These are phyloP conservation scores for Eremochloa ophiuroides DNA, from an alignment of 176 grass and related monocot genomes.

Conservation along the genomic window DNA sequence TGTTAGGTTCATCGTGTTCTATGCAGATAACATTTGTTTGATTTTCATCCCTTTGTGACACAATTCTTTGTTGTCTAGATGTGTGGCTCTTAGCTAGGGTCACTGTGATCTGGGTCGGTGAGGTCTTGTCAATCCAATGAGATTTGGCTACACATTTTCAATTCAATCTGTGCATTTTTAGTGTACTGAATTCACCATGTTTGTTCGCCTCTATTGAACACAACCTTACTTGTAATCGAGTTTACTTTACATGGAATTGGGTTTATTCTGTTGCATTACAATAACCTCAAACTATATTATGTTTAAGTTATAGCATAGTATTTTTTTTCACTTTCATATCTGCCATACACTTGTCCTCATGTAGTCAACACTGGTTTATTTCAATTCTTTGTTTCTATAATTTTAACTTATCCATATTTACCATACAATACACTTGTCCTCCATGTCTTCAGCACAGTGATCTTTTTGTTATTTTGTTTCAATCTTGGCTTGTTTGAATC, in stretches of 20 bases:
- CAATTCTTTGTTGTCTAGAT: neutral
- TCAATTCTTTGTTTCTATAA: neutral
- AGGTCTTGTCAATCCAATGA: neutral
- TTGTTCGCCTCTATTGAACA: neutral
- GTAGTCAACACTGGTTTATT: too few relatives aligned
- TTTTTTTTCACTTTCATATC: neutral
- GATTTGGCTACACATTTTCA: neutral
- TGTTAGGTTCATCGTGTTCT: neutral
- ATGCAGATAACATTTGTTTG: neutral
- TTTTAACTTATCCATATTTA: neutral
- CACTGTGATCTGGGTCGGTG: neutral
- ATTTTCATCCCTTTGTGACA: neutral
- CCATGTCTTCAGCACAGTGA: too few relatives aligned
- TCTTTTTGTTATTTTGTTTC: too few relatives aligned
- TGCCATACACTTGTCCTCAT: neutral
- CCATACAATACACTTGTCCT: neutral
- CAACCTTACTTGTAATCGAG: neutral
- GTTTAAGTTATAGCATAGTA: neutral
- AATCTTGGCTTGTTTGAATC: neutral
- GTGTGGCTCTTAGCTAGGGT: neutral
- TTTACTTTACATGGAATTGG: neutral
- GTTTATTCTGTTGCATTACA: neutral
- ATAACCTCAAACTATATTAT: neutral
- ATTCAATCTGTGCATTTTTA: neutral
- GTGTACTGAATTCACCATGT: neutral